Evolutionary conservation across 306 rosid species (phyloP).

Genomic region (Trifolium dubium): DNA sequence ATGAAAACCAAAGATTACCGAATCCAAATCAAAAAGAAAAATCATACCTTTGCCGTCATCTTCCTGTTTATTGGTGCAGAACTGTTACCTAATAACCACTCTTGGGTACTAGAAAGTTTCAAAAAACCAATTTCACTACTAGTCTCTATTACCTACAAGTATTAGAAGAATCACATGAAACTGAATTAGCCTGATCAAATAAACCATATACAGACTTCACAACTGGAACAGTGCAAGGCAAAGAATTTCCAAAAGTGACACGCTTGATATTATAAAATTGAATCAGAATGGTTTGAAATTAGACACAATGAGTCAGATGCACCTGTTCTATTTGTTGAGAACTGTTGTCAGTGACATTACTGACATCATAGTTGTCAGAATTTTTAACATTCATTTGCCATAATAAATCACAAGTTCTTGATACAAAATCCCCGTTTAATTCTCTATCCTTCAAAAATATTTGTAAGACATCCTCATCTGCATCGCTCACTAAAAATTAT

Average conservation of each 20-base stretch:
- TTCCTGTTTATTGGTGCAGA: conserved; percentile 76
- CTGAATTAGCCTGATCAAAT: conserved; percentile 31
- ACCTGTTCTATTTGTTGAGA: conserved; percentile 61
- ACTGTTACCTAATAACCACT: conserved; percentile 75
- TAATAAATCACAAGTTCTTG: conserved; percentile 77
- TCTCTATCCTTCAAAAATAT: conserved; percentile 77
- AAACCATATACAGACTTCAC: conserved; percentile 26
- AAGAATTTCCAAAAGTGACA: conserved; percentile 19
- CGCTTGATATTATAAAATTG: conserved; percentile 1
- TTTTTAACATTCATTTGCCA: conserved; percentile 63
- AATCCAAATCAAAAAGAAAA: conserved; percentile 24
- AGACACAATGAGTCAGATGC: conserved; percentile 13
- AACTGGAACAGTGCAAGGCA: conserved; percentile 23
- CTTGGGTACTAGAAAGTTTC: conserved; percentile 70
- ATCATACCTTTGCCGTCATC: conserved; percentile 63
- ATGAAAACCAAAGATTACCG: background rate
- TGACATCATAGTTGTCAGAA: conserved; percentile 46
- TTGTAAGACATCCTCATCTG: conserved; percentile 72
- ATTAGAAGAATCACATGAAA: conserved; percentile 23
- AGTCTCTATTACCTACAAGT: conserved; percentile 56
- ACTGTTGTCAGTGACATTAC: conserved; percentile 29
- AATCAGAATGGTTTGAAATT: conserved; percentile 32
- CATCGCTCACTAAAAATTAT: conserved; percentile 56
- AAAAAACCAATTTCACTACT: conserved; percentile 64
- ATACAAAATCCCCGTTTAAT: conserved; percentile 72